Base-by-base conservation (phyloP, 1,139 yeast species). In the Wickerhamomyces sp. region DNA sequence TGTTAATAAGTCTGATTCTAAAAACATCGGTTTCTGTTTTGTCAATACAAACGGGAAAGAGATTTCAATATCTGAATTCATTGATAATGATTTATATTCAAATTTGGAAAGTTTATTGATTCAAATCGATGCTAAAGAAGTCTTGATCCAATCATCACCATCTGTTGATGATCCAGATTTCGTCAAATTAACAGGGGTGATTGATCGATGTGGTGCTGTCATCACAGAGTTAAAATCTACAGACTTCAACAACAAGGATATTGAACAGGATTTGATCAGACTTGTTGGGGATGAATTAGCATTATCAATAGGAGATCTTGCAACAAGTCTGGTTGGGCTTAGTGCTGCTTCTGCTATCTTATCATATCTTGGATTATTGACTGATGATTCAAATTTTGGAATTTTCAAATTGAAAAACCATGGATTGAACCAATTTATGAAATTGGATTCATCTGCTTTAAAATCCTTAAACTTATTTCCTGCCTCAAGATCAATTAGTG, bases 381-480 rank as follows among this genome's bases (percentile, higher is more conserved):
- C 75, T 9, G 81, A 81, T 47, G 71, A 75, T 48, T 61, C 74
- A 27, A 72, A 78, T 39, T 76, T 77, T 50, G 84, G 84, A 14
- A 63, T 72, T 27, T 76, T 67, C 56, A 68, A 75, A 15, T 67
- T 93, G 30, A 76, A 76, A 30, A 76, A 77, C 53, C 93, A 91
- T 61, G 83, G 84, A 49, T 72, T 91, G 44, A 71, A 80, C 18
- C 81, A 84, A 47, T 91, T 73, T 62, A 89, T 93, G 95, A 84
- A 88, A 57, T 74, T 93, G 44, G 99, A 93, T 60, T 80, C 94
- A 9, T 82, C 97, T 1, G 96, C 98, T 0, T 79, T 90, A 50
- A 81, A 80, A 50, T 96, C 99, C 0, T 71, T 94, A 52, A 91
- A 91, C 58, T 71, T 93, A 32, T 87, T 91, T 67, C 96, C 98